These are phyloP conservation scores for Huntiella abstrusa DNA, from an alignment of 2,329 filamentous ascomycete genomes.

Conservation along the genomic window DNA sequence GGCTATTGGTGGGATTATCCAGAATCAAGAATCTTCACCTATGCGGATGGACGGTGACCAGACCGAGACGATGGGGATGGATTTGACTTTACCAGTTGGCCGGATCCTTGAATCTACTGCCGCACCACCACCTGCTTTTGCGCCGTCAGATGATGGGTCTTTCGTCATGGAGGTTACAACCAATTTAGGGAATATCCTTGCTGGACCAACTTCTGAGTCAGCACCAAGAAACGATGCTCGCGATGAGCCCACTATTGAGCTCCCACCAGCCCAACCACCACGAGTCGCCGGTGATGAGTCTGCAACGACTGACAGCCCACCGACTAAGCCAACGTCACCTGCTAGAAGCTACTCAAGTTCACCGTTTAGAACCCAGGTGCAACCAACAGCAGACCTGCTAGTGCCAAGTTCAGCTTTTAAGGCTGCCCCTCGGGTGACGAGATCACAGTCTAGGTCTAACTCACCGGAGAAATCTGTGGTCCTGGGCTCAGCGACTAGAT, in stretches of 20 bases:
- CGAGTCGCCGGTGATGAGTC: too few relatives aligned
- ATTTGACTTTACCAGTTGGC: constrained; percentile 41
- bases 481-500: neutral
- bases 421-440: constrained; percentile 2
- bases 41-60: constrained; percentile 17
- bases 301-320: constrained; percentile 5
- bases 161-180: constrained; percentile 51
- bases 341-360: constrained; percentile 9
- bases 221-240: neutral
- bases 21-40: constrained; percentile 22
- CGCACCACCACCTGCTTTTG: neutral
- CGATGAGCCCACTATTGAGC: constrained; percentile 15
- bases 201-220: neutral
- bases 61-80: constrained; percentile 29
- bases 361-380: constrained; percentile 6
- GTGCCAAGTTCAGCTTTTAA: neutral
- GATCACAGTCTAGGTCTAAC: constrained; percentile 5
- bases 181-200: constrained; percentile 42
- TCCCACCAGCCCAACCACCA: neutral
- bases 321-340: constrained; percentile 3
- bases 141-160: constrained; percentile 21
- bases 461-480: constrained; percentile 7
- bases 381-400: constrained; percentile 2
- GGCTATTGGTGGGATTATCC: constrained; percentile 60
- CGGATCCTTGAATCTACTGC: constrained; percentile 27